Evolutionary conservation across 768 basidiomycete species (phyloP), one percentile per base, ranked within the genome.

Genomic region (Phanerochaete sordida): DNA sequence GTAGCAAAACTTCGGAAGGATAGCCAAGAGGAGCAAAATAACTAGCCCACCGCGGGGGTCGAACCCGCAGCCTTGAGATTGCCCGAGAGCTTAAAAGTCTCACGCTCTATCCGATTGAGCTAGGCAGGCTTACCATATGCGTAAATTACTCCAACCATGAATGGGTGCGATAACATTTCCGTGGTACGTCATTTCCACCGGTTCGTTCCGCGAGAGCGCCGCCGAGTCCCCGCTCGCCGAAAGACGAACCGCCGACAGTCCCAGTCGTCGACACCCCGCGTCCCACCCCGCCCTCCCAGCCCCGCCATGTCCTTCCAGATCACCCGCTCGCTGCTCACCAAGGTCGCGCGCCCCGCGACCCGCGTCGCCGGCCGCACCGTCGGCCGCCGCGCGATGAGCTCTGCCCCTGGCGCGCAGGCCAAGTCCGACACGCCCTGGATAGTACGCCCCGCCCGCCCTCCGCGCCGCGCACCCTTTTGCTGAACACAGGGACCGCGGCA

Each of bases 61-160:
- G 86, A 87, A 87, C 86, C 85, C 86, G 86, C 86, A 87, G 83
- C 86, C 86, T 87, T 87, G 84, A 87, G 86, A 87, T 87, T 13
- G 12, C 44, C 48, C 45, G 15, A 11, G 24, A 31, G 21, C 54
- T 28, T 57, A 57, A 57, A 57, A 82, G 81, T 82, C 81, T 82
- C 81, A 83, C 81, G 81, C 81, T 83, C 81, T 82, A 83, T 82
- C 81, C 81, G 80, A 82, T 82, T 82, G 82, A 83, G 81, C 82
- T 83, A 82, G 80, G 80, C 81, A 77, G 81, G 81, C 81, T 30
- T 57, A 24, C n/a, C 24, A 16, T 39, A n/a, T n/a, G n/a, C n/a
- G n/a, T n/a, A n/a, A n/a, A n/a, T n/a, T n/a, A n/a, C n/a, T n/a
- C n/a, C n/a, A n/a, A n/a, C n/a, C n/a, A n/a, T n/a, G n/a, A n/a